A percentile compares a stretch with the other conserved stretches of the same genome.
Evolutionary conservation across 495 filamentous ascomycete genomes (phyloP).

Genomic region (Neurospora africana): DNA sequence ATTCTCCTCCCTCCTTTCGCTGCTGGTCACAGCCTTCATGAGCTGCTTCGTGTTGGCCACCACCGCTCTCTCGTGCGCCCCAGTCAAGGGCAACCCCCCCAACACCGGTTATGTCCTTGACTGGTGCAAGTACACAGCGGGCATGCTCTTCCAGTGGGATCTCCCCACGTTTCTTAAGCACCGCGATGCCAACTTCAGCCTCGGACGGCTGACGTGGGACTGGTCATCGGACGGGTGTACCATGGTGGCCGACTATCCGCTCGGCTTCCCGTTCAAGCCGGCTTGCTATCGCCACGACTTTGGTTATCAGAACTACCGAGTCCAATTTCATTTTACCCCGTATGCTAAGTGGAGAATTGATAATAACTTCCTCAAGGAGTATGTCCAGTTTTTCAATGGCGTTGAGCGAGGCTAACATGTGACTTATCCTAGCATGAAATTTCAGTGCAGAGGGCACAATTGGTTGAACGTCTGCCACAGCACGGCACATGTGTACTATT

Average conservation of each 20-base stretch:
- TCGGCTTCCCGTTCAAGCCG: background rate
- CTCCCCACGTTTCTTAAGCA: background rate
- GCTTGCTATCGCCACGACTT: background rate
- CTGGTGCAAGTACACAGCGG: background rate
- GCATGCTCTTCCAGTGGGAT: background rate
- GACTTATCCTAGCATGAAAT: background rate
- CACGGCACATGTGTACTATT: background rate
- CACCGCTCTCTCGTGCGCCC: background rate
- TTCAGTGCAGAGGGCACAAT: background rate
- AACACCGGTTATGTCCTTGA: background rate
- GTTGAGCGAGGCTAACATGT: background rate
- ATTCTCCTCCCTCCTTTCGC: background rate
- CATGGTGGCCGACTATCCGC: fast-evolving
- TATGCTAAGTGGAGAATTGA: background rate
- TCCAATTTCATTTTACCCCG: background rate
- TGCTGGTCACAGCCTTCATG: background rate
- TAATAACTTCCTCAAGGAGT: background rate
- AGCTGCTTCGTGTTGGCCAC: background rate
- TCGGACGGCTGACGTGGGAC: background rate
- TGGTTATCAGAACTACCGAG: background rate
- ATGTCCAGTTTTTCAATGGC: background rate
- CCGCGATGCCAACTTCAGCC: background rate
- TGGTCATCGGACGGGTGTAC: background rate
- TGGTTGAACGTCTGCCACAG: background rate
- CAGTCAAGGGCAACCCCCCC: background rate